Evolutionary conservation across 164 flowering plant species (phyloP).

Genomic region (Echeveria elegans): DNA sequence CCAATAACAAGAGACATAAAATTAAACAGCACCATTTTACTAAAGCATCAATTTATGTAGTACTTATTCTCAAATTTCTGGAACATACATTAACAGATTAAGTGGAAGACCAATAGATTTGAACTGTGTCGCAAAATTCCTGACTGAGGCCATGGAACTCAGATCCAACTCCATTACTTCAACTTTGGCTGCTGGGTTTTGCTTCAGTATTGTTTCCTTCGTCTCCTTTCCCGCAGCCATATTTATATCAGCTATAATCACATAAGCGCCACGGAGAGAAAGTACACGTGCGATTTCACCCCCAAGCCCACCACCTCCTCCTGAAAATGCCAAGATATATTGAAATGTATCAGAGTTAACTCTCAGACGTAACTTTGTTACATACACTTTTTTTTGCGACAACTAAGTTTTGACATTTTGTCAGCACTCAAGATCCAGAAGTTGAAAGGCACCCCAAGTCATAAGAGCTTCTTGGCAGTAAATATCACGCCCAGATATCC

Average conservation of each 20-base stretch:
- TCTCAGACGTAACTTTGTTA: no score
- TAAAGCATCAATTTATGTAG: not conserved
- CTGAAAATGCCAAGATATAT: not conserved
- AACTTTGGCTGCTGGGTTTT: not conserved
- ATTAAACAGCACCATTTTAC: not conserved
- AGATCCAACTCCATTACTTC: conserved; percentile 6
- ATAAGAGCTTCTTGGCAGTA: no score
- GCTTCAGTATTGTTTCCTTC: not conserved
- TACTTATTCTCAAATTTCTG: not conserved
- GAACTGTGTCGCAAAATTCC: not conserved
- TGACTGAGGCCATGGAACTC: conserved; percentile 7
- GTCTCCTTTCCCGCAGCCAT: not conserved
- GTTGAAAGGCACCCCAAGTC: no score
- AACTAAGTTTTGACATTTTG: no score
- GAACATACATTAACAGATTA: no score
- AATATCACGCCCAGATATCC: no score
- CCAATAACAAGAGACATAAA: not conserved
- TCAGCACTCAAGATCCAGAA: no score
- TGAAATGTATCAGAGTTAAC: no score
- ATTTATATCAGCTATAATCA: not conserved
- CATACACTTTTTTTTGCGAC: no score
- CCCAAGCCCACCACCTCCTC: not conserved
- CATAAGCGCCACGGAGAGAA: not conserved
- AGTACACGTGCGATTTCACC: conserved; percentile 1
- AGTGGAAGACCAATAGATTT: no score